Conservation (phyloP, 2,329 filamentous ascomycete species). For the Verruconis gallopava region DNA sequence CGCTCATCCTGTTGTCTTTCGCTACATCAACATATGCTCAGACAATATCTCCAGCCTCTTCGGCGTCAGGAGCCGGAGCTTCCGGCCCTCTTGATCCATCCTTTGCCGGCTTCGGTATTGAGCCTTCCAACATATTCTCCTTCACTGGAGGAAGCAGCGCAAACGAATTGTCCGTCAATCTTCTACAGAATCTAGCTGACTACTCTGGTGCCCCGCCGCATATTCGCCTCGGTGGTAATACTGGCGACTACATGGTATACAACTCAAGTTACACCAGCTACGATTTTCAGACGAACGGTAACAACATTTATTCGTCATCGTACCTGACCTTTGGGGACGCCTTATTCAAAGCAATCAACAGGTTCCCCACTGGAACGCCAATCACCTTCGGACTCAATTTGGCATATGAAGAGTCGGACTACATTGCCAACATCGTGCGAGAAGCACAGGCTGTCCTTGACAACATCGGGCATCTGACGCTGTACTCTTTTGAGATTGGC, state of each 20-base stretch:
- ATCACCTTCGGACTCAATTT: slow-evolving; percentile 39
- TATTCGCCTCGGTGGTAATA: slow-evolving; percentile 39
- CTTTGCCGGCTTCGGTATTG: slow-evolving; percentile 36
- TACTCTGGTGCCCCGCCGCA: slow-evolving; percentile 37
- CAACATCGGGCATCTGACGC: slow-evolving; percentile 24
- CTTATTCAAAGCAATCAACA: slow-evolving; percentile 35
- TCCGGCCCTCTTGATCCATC: slow-evolving; percentile 1
- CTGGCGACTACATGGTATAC: slow-evolving; percentile 38
- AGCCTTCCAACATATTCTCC: slow-evolving; percentile 39
- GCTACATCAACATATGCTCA: not conserved
- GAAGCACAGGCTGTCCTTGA: slow-evolving; percentile 28
- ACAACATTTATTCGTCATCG: slow-evolving; percentile 29
- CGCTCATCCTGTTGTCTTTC: not conserved
- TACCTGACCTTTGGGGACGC: slow-evolving; percentile 32
- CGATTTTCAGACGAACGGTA: slow-evolving; percentile 24
- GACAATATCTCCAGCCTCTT: not conserved
- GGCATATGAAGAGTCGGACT: slow-evolving; percentile 34
- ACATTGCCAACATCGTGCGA: slow-evolving; percentile 28
- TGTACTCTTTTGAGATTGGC: slow-evolving; percentile 31
- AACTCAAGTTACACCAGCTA: slow-evolving; percentile 20
- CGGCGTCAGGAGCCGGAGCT: not conserved
- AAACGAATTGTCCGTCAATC: slow-evolving; percentile 34
- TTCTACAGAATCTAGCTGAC: slow-evolving; percentile 36
- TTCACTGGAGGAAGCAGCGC: slow-evolving; percentile 32
- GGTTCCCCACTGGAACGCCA: slow-evolving; percentile 37